Conservation (phyloP, 2,329 filamentous ascomycete genomes). For the Beauveria asiatica region DNA sequence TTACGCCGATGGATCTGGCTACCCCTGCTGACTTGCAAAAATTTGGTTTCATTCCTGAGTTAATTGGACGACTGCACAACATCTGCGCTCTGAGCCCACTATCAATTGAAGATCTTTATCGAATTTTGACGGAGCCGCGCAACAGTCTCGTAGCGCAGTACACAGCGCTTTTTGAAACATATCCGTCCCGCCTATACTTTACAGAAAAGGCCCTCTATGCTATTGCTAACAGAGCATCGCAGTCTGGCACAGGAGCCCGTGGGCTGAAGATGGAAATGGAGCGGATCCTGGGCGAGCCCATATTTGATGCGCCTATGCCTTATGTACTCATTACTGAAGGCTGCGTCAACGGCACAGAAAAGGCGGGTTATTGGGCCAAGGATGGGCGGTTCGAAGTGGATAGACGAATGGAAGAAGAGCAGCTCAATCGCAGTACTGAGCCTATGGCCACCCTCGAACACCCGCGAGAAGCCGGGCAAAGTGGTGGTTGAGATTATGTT, state of each 20-base stretch:
- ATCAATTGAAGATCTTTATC: constrained; percentile 57
- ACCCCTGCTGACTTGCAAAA: constrained; percentile 69
- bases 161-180: constrained; percentile 72
- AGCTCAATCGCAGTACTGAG: constrained; percentile 23
- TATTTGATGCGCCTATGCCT: constrained; percentile 71
- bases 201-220: constrained; percentile 73
- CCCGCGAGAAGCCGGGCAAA: constrained; percentile 38
- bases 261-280: constrained; percentile 77
- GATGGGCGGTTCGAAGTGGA: constrained; percentile 64
- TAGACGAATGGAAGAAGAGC: constrained; percentile 57
- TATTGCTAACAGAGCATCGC: constrained; percentile 60
- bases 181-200: constrained; percentile 73
- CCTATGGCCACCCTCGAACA: constrained; percentile 29
- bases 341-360: constrained; percentile 55
- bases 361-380: constrained; percentile 56
- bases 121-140: constrained; percentile 85
- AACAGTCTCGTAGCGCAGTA: constrained; percentile 88
- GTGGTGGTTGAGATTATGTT: constrained; percentile 30
- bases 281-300: constrained; percentile 66
- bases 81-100: constrained; percentile 78
- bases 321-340: constrained; percentile 67
- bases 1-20: constrained; percentile 60
- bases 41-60: constrained; percentile 87
- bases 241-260: constrained; percentile 64
- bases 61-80: constrained; percentile 92